Base-by-base conservation (phyloP, 768 basidiomycete genomes). In the Lactifluus volemus region DNA sequence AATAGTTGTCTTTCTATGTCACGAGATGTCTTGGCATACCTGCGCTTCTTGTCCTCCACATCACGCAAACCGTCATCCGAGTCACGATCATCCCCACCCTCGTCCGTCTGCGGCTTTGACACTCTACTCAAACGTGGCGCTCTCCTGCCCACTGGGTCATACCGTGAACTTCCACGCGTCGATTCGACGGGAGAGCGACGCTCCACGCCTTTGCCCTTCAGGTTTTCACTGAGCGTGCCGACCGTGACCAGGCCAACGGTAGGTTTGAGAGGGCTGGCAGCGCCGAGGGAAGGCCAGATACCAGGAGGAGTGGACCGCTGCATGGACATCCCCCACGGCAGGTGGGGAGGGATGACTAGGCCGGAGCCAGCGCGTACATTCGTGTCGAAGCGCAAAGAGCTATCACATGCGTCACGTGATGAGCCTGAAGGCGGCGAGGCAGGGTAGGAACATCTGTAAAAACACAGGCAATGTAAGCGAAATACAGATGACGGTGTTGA, bases 71-170 rank as follows among this genome's bases (percentile, higher is more conserved):
- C 56, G n/a, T 50, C 55, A 12, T 57, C 63, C 25, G 63, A 63
- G 38, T 64, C 63, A n/a, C 51, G 61, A 34, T 63, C 63, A 14
- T 62, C 63, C 25, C 59, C 63, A 14, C 50, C 63, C 25, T 64
- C 63, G 29, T 60, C 59, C 10, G 60, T 63, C 29, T 53, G 6
- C 38, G 50, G 44, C 11, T 61, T 49, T 15, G 61, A 58, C 8
- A 45, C 30, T 30, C 19, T 25, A 17, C 25, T 25, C 15, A 49
- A 30, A 12, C 60, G 60, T 21, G 50, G 17, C 44, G 52, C 15
- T 3, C 17, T 36, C 29, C 51, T 53, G 9, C 59, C 39, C 45
- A 63, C 45, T 4, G 61, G 61, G n/a, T 62, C 61, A 15, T 52
- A 62, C 30, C 61, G 55, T 8, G n/a, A 48, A 45, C n/a, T 63